These are phyloP conservation scores for Pseudogymnoascus verrucosus DNA, from an alignment of 2,329 filamentous ascomycete species.

Conservation along the genomic window DNA sequence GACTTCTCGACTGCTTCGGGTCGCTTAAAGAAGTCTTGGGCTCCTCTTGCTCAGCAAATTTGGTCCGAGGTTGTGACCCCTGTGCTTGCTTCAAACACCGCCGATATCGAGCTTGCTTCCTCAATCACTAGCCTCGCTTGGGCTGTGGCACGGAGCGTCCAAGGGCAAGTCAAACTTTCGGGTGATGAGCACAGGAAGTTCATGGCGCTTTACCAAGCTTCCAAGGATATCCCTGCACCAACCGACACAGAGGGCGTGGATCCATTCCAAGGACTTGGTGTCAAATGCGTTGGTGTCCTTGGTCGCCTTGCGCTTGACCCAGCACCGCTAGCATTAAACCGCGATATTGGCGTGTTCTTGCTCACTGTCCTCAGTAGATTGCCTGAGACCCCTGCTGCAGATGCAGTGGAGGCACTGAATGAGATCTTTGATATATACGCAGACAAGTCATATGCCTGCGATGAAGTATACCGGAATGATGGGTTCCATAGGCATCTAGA, in stretches of 20 bases:
- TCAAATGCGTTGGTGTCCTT: slow-evolving; percentile 60
- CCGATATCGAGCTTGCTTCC: slow-evolving; percentile 52
- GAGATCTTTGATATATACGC: slow-evolving; percentile 61
- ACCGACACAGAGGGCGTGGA: slow-evolving; percentile 32
- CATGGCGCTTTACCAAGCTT: slow-evolving; percentile 57
- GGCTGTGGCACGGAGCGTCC: slow-evolving; percentile 52
- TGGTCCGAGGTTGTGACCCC: slow-evolving; percentile 50
- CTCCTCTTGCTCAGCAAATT: slow-evolving; percentile 43
- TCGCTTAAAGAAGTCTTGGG: slow-evolving; percentile 46
- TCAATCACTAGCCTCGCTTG: slow-evolving; percentile 58
- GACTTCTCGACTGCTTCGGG: slow-evolving; percentile 47
- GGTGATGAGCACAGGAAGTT: slow-evolving; percentile 53
- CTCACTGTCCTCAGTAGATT: slow-evolving; percentile 45
- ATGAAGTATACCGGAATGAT: slow-evolving; percentile 57
- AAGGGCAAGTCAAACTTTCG: slow-evolving; percentile 39
- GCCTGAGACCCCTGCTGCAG: slow-evolving; percentile 46
- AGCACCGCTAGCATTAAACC: slow-evolving; percentile 46
- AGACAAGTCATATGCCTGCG: slow-evolving; percentile 50
- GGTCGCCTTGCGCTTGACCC: slow-evolving; percentile 53
- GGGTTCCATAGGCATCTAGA: slow-evolving; percentile 52
- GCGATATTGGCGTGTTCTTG: slow-evolving; percentile 56
- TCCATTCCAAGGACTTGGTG: slow-evolving; percentile 52
- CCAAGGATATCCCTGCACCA: slow-evolving; percentile 32
- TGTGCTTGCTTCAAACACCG: slow-evolving; percentile 52
- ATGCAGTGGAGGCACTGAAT: slow-evolving; percentile 56